Conservation (phyloP, 208 protist genomes). For the Crithidia fasciculata region DNA sequence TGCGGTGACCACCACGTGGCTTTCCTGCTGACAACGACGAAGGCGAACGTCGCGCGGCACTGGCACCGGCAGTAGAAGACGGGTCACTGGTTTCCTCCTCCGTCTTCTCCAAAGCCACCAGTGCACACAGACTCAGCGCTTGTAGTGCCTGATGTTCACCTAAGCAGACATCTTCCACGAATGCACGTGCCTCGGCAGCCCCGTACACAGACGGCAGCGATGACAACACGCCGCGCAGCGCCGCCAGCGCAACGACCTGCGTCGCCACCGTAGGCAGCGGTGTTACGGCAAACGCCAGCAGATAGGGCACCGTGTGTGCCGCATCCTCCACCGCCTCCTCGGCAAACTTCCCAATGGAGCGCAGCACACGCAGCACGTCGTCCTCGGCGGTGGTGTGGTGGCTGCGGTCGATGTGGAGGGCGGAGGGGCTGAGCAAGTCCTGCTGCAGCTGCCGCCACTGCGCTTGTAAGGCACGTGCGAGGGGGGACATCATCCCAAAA, state of each 20-base stretch:
- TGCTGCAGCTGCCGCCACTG: conserved; percentile 60
- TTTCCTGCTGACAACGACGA: not conserved
- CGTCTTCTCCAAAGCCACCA: conserved; percentile 8
- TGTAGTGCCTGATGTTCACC: conserved; percentile 55
- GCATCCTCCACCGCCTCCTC: conserved; percentile 52
- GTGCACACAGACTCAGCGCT: conserved; percentile 26
- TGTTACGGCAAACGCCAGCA: conserved; percentile 67
- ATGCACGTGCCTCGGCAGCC: conserved; percentile 22
- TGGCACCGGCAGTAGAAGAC: not conserved
- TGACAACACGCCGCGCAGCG: conserved; percentile 47
- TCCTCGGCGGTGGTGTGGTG: conserved; percentile 27
- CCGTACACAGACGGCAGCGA: conserved; percentile 42
- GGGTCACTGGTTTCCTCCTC: not conserved
- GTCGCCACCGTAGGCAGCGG: conserved; percentile 64
- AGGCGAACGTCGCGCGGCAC: not conserved
- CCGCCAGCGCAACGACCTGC: conserved; percentile 60
- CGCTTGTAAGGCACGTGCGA: conserved; percentile 49
- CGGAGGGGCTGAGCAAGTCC: conserved; percentile 27
- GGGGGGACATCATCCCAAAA: conserved; percentile 27
- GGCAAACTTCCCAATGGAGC: conserved; percentile 30
- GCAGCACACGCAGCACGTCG: conserved; percentile 45
- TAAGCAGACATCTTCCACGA: conserved; percentile 53
- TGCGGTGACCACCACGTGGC: conserved; percentile 9
- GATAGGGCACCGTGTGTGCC: conserved; percentile 51
- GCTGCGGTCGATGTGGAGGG: conserved; percentile 6